Base-by-base conservation (phyloP, 2,329 filamentous ascomycete species). In the Neonectria magnoliae region DNA sequence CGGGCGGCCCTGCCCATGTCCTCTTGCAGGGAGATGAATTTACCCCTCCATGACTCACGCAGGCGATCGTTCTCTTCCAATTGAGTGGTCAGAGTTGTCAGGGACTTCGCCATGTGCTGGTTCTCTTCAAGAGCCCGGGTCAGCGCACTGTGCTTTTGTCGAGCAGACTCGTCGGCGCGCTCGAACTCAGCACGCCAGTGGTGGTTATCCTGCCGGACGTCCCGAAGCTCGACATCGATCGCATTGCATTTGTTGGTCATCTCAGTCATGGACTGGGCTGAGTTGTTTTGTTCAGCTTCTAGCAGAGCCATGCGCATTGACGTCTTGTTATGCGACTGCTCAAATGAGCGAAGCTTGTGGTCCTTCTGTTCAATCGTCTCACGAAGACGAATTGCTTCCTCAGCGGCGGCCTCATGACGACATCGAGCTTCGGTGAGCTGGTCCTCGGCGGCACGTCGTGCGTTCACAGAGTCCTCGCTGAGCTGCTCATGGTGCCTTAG, bases 11-110 rank as follows among this genome's bases (percentile, higher is more conserved):
- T 84, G 33, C 90, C 87, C 91, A 98, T 95, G 71, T 98, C 93
- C 68, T 93, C 88, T 79, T 98, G 94, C 42, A 99, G 83, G 64
- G 89, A 89, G 71, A 95, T 88, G 74, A 98, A 92, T 79, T 96
- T 97, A 76, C 85, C 84, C 70, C 93, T 91, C 87, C 97, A 94
- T 65, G 86, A 89, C 76, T 97, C 93, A 62, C 94, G 91, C 64
- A 97, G 87, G 68, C 91, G 89, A 75, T 94, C 90, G 74, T 93
- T 95, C 80, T 97, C 94, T 74, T 96, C 90, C 45, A 96, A 88
- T 76, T 97, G 94, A 50, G 87, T 87, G 66, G 90, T 89, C 60
- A 97, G 84, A 22, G 89, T 90, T 66, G 90, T 88, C 62, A 97
- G 88, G 31, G 90, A 89, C 75, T 88, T 89, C 71, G 90, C 89